Evolutionary conservation across 495 filamentous ascomycete species (phyloP).

Genomic region (Aspergillus campestris): DNA sequence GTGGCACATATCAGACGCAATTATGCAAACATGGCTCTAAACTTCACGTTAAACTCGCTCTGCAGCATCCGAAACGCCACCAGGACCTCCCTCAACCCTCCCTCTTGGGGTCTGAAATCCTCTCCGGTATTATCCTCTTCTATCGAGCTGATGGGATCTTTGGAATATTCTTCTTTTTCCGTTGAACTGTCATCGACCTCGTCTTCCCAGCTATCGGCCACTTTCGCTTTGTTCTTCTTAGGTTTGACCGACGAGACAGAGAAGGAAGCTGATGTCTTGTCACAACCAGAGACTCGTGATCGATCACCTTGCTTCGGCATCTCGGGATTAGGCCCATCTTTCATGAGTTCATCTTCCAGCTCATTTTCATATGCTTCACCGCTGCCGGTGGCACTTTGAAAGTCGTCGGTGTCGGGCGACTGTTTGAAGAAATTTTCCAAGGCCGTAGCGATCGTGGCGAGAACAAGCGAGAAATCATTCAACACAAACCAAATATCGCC

Average conservation of each 20-base stretch:
- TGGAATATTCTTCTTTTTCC: slow-evolving; percentile 5
- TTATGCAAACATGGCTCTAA: slow-evolving; percentile 46
- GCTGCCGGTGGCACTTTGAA: slow-evolving; percentile 11
- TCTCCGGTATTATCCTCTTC: background rate
- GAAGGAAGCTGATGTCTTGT: background rate
- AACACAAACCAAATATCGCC: slow-evolving; percentile 60
- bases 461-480: slow-evolving; percentile 61
- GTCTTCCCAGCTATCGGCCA: slow-evolving; percentile 16
- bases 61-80: slow-evolving; percentile 47
- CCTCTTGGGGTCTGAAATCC: background rate
- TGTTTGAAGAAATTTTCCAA: slow-evolving; percentile 15
- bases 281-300: background rate
- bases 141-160: background rate
- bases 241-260: background rate
- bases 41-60: slow-evolving; percentile 57
- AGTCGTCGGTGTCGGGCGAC: slow-evolving; percentile 5
- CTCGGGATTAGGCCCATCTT: background rate
- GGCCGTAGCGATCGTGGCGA: slow-evolving; percentile 50
- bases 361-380: slow-evolving; percentile 10
- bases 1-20: background rate
- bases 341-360: slow-evolving; percentile 1
- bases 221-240: background rate
- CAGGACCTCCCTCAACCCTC: slow-evolving; percentile 40
- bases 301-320: background rate
- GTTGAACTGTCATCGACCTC: slow-evolving; percentile 1